Percentiles rank a stretch among this genome's conserved stretches.
These are phyloP conservation scores for Eimeria necatrix DNA, from an alignment of 169 alveolate species.

Conservation along the genomic window DNA sequence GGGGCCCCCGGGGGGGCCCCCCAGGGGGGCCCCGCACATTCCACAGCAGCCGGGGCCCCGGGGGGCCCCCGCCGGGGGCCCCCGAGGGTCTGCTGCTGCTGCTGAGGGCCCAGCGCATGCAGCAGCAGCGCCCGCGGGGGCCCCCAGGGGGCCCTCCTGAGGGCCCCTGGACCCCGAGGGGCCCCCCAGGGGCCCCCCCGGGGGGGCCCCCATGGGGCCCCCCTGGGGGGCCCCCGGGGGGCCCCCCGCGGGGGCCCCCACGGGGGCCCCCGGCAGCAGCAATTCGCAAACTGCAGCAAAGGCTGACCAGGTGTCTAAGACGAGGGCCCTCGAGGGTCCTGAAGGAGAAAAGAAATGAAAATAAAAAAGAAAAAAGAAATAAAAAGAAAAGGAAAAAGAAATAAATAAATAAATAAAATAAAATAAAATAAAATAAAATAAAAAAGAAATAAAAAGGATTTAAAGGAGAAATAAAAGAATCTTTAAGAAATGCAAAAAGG, in stretches of 20 bases:
- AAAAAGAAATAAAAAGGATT: background rate
- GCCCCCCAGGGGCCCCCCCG: no score
- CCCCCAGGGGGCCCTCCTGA: background rate
- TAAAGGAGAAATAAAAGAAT: background rate
- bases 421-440: background rate
- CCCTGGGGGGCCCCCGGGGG: background rate
- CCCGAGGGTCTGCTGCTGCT: background rate
- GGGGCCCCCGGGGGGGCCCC: slow-evolving; percentile 37
- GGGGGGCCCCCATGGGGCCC: no score
- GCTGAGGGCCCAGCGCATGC: background rate
- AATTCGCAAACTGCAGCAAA: slow-evolving; percentile 42
- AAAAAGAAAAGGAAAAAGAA: background rate
- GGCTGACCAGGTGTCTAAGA: slow-evolving; percentile 38
- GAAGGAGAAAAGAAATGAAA: background rate
- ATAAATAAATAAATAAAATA: background rate
- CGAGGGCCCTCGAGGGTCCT: slow-evolving; percentile 8
- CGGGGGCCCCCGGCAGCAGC: background rate
- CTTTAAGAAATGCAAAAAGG: background rate
- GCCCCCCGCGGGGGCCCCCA: background rate
- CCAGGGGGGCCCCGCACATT: background rate
- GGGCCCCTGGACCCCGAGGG: background rate
- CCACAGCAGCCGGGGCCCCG: slow-evolving; percentile 23
- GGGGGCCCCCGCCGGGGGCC: slow-evolving; percentile 6
- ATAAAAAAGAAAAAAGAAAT: background rate
- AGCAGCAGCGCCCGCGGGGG: background rate